Base-by-base conservation (phyloP, 2,329 filamentous ascomycete genomes). In the Fusarium austroafricanum region DNA sequence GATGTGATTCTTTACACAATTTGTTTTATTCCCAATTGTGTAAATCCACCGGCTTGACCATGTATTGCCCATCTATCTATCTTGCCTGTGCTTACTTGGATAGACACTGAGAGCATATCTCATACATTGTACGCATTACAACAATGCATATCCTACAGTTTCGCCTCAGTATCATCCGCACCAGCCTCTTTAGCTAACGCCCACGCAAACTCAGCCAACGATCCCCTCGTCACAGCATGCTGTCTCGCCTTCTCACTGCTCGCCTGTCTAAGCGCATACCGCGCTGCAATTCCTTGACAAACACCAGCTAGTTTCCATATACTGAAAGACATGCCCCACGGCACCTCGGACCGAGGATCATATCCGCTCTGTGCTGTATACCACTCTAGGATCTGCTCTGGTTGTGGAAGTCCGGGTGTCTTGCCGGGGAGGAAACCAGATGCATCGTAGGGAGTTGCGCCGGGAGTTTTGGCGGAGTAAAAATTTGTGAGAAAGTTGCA, bases 271-370 rank as follows among this genome's bases (percentile, higher is more conserved):
- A 87, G 82, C 26, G 96, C 96, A 78, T 92, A 92, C 67, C 96
- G 83, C 49, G 96, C 96, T 47, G 94, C 94, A 77, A 99, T 98
- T 5, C 96, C 96, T 82, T 99, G 96, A 71, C 84, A 87, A 65
- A 92, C 89, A 50, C 84, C 88, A 29, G 88, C 83, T 53, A 84
- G 79, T 71, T 87, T 83, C 78, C 89, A 90, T 40, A 88, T 83
- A 73, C 81, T 86, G 75, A 91, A 91, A 2, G 88, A 87, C 75
- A 84, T 80, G 33, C 87, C 88, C 87, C 86, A 90, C 50, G 81
- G 78, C 51, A 90, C 78, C 74, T 90, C 88, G 20, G 83, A 79
- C 2, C 79, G 81, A 0, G 91, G 88, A 77, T 94, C 86, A 86
- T 92, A 96, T 17, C 90, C 91, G 3, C 90, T 88, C 5, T 87